Evolutionary conservation across 345 rosid genomes (phyloP).

Genomic region (Streptanthus diversifolius): DNA sequence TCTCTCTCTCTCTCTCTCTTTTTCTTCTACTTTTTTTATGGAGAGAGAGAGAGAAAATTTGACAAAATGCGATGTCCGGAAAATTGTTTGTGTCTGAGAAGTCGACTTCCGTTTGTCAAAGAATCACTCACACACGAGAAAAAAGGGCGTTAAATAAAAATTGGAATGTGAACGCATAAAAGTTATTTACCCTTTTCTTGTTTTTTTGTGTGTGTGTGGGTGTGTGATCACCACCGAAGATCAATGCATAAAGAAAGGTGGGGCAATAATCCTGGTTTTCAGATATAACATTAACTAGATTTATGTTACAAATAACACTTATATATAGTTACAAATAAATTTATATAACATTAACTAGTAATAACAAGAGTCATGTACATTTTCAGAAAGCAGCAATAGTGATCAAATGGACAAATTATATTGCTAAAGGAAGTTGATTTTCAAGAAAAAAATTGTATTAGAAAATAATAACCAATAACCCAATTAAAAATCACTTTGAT

Average conservation of each 20-base stretch:
- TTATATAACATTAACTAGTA: no score
- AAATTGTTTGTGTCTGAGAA: slow-evolving; percentile 27
- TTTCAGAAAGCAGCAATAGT: no score
- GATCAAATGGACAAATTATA: no score
- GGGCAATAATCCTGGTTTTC: background rate
- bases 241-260: slow-evolving; percentile 18
- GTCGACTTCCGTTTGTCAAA: slow-evolving; percentile 29
- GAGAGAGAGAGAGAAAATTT: slow-evolving; percentile 1
- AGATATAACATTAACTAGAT: no score
- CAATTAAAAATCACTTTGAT: background rate
- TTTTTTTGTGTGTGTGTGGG: background rate
- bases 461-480: background rate
- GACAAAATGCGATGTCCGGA: slow-evolving; percentile 21
- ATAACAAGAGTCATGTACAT: no score
- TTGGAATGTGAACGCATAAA: slow-evolving; percentile 15
- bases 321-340: no score
- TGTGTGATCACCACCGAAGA: background rate
- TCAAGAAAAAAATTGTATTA: background rate
- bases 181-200: background rate
- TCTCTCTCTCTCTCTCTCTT: background rate
- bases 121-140: slow-evolving; percentile 21
- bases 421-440: background rate
- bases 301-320: no score
- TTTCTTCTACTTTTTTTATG: background rate
- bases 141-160: background rate